These are phyloP conservation scores for Casuarina cunninghamiana DNA, from an alignment of 306 rosid genomes.

Conservation along the genomic window DNA sequence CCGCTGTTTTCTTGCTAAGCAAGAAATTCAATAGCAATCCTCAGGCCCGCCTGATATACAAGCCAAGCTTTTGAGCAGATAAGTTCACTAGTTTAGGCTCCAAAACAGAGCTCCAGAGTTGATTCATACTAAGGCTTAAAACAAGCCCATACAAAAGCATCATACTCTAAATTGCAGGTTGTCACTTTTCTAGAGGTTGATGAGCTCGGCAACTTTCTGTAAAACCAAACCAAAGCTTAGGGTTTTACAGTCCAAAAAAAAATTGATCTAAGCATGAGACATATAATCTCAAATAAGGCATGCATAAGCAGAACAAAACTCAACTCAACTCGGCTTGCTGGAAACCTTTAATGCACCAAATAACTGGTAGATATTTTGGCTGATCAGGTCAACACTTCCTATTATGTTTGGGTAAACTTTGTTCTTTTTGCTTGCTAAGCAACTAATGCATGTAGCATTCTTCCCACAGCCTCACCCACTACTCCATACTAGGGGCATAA, in stretches of 20 bases:
- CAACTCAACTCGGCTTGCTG: not conserved
- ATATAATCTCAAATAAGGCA: not conserved
- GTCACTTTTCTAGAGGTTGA: not conserved
- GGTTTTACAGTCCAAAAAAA: conserved; percentile 1
- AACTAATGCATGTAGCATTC: not conserved
- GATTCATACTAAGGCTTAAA: not conserved
- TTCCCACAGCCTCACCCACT: not conserved
- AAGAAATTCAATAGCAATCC: not conserved
- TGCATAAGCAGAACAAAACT: not conserved
- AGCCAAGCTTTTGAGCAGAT: not conserved
- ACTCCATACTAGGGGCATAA: not conserved
- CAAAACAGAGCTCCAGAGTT: not conserved
- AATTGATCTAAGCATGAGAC: not conserved
- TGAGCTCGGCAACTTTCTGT: not conserved
- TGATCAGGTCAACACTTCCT: not conserved
- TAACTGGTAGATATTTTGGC: not conserved
- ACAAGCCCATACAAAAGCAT: not conserved
- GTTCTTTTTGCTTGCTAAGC: not conserved
- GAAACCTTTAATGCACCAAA: not conserved
- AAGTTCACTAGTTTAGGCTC: not conserved
- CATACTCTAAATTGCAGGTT: not conserved
- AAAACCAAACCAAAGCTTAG: not conserved
- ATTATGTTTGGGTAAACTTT: not conserved
- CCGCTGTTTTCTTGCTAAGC: not conserved
- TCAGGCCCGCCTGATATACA: not conserved